A percentile compares a stretch with the other conserved stretches of the same genome.
Evolutionary conservation across 2,329 filamentous ascomycete genomes (phyloP).

Genomic region (Dactylonectria estremocensis): DNA sequence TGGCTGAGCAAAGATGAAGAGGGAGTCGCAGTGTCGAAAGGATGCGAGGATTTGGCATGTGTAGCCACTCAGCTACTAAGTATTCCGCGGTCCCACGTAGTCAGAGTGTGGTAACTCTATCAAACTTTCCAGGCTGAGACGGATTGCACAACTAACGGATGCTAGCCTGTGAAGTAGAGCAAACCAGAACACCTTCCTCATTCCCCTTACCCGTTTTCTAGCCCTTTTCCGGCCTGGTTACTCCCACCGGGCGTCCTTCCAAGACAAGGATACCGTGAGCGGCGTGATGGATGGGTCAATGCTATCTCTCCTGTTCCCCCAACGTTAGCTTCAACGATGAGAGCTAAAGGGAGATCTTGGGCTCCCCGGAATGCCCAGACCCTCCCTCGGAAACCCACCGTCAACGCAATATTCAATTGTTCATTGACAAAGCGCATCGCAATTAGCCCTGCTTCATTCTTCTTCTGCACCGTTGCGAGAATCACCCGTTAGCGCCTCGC

Average conservation of each 20-base stretch:
- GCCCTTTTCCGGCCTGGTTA: slow-evolving; percentile 13
- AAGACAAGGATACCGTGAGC: slow-evolving; percentile 7
- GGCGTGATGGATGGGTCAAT: slow-evolving; percentile 19
- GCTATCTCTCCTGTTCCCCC: background rate
- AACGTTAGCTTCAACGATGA: background rate
- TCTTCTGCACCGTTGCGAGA: background rate
- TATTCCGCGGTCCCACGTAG: background rate
- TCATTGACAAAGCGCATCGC: too few relatives aligned
- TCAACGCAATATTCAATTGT: slow-evolving; percentile 11
- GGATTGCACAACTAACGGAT: slow-evolving; percentile 16
- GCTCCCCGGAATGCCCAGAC: background rate
- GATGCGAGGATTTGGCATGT: background rate
- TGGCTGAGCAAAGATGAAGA: slow-evolving; percentile 16
- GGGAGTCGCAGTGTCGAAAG: background rate
- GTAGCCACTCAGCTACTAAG: background rate
- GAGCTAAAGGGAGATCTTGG: background rate
- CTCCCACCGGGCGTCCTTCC: background rate
- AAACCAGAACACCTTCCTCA: slow-evolving; percentile 1
- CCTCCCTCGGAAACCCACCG: background rate
- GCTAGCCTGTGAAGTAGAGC: background rate
- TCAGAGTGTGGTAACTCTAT: background rate
- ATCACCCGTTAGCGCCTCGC: slow-evolving; percentile 17
- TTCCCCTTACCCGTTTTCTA: slow-evolving; percentile 29
- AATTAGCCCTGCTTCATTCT: background rate
- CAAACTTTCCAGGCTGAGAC: slow-evolving; percentile 20